Conservation (phyloP, 306 rosid species). For the Parietaria judaica region DNA sequence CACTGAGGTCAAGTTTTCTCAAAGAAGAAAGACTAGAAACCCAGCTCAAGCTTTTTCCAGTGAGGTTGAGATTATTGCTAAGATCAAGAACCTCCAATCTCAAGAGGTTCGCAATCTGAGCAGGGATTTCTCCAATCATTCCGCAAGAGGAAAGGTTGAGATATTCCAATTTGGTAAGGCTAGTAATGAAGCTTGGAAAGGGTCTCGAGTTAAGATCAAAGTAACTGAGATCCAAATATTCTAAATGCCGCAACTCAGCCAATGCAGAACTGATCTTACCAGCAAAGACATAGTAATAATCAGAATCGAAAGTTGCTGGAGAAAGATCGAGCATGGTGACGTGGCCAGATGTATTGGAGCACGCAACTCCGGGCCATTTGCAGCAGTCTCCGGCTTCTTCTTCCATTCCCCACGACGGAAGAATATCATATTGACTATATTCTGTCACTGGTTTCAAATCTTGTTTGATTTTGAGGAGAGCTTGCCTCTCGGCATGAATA, state of each 20-base stretch:
- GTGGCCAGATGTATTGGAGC: neutral
- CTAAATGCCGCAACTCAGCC: neutral
- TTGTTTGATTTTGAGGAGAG: neutral
- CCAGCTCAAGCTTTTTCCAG: too few relatives aligned
- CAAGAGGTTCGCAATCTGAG: neutral
- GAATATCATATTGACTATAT: neutral
- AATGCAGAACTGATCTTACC: slow-evolving; percentile 9
- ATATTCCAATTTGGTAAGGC: neutral
- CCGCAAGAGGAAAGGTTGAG: neutral
- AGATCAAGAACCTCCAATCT: slow-evolving; percentile 9
- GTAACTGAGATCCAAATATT: neutral
- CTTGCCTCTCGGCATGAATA: neutral
- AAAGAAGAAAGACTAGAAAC: too few relatives aligned
- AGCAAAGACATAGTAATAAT: neutral
- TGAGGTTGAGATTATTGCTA: too few relatives aligned
- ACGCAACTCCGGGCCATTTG: neutral
- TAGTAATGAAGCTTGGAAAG: slow-evolving; percentile 5
- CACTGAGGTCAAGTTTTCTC: too few relatives aligned
- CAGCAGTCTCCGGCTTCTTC: neutral
- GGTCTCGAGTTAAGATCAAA: neutral
- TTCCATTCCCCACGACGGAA: neutral
- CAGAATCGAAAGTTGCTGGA: neutral
- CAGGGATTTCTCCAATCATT: neutral
- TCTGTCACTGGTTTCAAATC: neutral
- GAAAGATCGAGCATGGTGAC: neutral